Base-by-base conservation (phyloP, 2,329 filamentous ascomycete genomes). In the Scedosporium boydii region DNA sequence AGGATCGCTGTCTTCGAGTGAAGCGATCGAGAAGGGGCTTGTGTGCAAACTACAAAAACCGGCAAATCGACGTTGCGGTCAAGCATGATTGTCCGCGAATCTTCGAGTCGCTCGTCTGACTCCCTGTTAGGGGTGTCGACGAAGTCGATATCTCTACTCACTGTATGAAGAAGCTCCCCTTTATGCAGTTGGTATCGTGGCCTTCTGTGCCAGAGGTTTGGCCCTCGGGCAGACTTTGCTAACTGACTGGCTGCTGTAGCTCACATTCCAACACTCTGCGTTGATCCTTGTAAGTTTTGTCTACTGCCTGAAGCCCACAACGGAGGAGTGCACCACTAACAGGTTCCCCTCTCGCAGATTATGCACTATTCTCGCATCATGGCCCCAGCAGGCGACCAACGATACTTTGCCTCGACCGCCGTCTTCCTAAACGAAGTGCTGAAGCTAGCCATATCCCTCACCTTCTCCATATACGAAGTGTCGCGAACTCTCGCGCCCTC, bases 361-460 rank as follows among this genome's bases (percentile, higher is more conserved):
- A 89, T 96, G 82, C 93, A 97, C 77, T 96, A 98, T 75, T 96
- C 93, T 34, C 86, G 93, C 67, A 87, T 96, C 64, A 97, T 97
- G 93, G 89, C 92, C n/a, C 82, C 87, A 9, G 80, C 84, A 9
- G 87, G 88, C 72, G 90, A 91, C 67, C 90, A 93, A 71, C 88
- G 93, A 72, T 98, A 97, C 75, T 91, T 95, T 69, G 88, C 93
- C 46, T 97, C 93, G 51, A 98, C 95, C 9, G 93, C 93, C 53
- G 91, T 99, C 62, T 91, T 98, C 72, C 81, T 98, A 66, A 95
- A 93, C 74, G 95, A 99, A 76, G 83, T 96, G 57, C 83, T 97
- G 69, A 98, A 98, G 76, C 83, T 98, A 41, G 84, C 87, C 44
- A 86, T 98, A 62, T 96, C 90, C 68, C 79, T 97, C 51, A 91